A percentile compares a stretch with the other conserved stretches of the same genome.
These are phyloP conservation scores for Wickerhamiella galacta DNA, from an alignment of 805 yeast genomes.

Conservation along the genomic window DNA sequence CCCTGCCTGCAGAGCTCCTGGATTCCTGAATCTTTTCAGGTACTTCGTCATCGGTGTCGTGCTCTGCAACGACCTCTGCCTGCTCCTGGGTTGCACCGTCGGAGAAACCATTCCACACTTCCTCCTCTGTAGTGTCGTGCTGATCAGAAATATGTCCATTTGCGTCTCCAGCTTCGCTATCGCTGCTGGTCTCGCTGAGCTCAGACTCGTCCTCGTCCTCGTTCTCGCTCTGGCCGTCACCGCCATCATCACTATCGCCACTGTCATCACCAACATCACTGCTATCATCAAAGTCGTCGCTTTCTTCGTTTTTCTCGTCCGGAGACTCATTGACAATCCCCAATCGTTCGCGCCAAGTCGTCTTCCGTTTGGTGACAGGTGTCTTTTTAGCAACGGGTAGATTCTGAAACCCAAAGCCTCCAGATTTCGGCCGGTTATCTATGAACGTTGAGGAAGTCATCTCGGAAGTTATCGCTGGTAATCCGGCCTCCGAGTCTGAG, in stretches of 20 bases:
- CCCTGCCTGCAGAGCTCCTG: conserved; percentile 39
- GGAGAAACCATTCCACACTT: conserved; percentile 3
- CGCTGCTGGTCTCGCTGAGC: conserved; percentile 15
- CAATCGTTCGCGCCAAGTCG: conserved; percentile 14
- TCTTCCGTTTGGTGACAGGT: conserved; percentile 5
- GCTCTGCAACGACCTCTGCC: conserved; percentile 13
- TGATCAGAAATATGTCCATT: conserved; percentile 10
- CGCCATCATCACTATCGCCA: conserved; percentile 10
- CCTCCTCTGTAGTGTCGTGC: conserved; percentile 18
- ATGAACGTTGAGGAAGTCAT: conserved; percentile 27
- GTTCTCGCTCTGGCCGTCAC: conserved; percentile 18
- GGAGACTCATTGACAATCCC: conserved; percentile 35
- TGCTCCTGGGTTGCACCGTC: conserved; percentile 6
- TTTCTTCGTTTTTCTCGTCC: conserved; percentile 28
- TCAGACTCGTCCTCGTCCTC: conserved; percentile 17
- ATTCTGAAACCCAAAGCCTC: conserved; percentile 36
- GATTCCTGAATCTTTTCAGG: conserved; percentile 23
- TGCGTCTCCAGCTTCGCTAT: conserved; percentile 3
- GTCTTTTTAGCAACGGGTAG: conserved; percentile 9
- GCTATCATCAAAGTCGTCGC: conserved; percentile 17
- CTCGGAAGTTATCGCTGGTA: conserved; percentile 62
- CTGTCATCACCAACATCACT: conserved; percentile 18
- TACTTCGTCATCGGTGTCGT: conserved; percentile 24
- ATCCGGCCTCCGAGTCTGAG: conserved; percentile 42
- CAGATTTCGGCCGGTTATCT: conserved; percentile 50